Conservation (phyloP, 768 basidiomycete genomes). For the Lactifluus echinatus region DNA sequence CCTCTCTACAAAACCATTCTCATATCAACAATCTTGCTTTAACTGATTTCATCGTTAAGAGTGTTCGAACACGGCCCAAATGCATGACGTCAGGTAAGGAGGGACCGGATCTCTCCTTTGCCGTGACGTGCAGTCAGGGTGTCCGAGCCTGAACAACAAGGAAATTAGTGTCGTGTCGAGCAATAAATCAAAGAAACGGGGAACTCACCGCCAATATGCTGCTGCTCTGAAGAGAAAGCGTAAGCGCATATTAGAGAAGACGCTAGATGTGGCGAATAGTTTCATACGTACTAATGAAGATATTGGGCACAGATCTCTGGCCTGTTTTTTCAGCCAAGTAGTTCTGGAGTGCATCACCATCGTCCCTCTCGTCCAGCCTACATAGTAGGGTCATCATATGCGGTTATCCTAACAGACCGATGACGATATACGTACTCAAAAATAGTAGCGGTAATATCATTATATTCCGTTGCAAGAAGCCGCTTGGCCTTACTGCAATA, state of each 20-base stretch:
- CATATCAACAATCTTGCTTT: neutral
- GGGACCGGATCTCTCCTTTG: neutral
- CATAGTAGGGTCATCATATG: neutral
- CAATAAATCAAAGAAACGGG: neutral
- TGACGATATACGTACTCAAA: constrained; percentile 25
- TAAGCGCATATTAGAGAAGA: neutral
- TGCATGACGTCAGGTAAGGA: neutral
- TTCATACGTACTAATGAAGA: constrained; percentile 53
- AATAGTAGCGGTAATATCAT: constrained; percentile 24
- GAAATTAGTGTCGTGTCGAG: too few relatives aligned
- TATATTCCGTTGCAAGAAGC: constrained; percentile 26
- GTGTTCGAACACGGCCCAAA: neutral
- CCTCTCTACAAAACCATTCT: neutral
- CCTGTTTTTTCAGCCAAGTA: constrained; percentile 56
- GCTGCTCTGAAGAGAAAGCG: constrained; percentile 29
- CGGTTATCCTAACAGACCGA: neutral
- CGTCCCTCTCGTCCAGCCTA: constrained; percentile 50
- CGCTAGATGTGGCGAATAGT: neutral
- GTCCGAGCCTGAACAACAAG: constrained; percentile 6
- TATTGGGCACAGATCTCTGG: constrained; percentile 68
- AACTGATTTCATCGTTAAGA: neutral
- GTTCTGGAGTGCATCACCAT: constrained; percentile 54
- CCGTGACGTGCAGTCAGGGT: neutral
- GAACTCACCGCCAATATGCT: constrained; percentile 45
- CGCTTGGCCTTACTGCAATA: constrained; percentile 35